Conservation (phyloP, 2,329 filamentous ascomycete species). For the Xylogone sp. region DNA sequence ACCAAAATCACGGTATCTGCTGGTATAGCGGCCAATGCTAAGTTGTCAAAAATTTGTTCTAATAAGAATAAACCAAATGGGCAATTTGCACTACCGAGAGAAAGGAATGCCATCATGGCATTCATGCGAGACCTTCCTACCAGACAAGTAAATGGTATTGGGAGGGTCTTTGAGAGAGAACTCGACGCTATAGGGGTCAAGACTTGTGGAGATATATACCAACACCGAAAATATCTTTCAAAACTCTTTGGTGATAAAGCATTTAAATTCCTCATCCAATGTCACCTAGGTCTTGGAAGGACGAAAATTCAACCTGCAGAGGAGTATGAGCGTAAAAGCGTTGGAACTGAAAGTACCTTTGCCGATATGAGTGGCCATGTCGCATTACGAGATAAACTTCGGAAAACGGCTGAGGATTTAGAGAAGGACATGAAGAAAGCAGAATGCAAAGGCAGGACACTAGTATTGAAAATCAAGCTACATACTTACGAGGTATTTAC, state of each 20-base stretch:
- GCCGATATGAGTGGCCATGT: constrained; percentile 67
- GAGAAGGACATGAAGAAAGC: constrained; percentile 79
- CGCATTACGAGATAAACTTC: constrained; percentile 71
- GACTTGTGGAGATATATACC: constrained; percentile 84
- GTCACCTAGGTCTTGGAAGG: constrained; percentile 80
- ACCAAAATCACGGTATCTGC: constrained; percentile 88
- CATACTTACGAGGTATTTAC: constrained; percentile 92
- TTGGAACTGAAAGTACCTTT: constrained; percentile 93
- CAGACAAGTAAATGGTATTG: constrained; percentile 92
- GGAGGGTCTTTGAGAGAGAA: constrained; percentile 88
- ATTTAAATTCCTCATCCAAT: constrained; percentile 79
- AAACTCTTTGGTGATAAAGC: constrained; percentile 89
- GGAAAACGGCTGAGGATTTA: constrained; percentile 77
- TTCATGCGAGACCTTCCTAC: constrained; percentile 85
- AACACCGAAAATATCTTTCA: constrained; percentile 67
- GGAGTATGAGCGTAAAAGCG: constrained; percentile 86
- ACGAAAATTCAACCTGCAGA: constrained; percentile 83
- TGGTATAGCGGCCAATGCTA: constrained; percentile 89
- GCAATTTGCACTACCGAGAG: constrained; percentile 72
- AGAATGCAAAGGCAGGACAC: constrained; percentile 82
- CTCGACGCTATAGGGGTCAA: constrained; percentile 82
- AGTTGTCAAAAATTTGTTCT: constrained; percentile 90
- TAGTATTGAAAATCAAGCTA: constrained; percentile 89
- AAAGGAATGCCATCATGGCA: constrained; percentile 70
- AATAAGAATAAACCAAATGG: constrained; percentile 97